Evolutionary conservation across 345 rosid species (phyloP).

Genomic region (Citrus australasica): DNA sequence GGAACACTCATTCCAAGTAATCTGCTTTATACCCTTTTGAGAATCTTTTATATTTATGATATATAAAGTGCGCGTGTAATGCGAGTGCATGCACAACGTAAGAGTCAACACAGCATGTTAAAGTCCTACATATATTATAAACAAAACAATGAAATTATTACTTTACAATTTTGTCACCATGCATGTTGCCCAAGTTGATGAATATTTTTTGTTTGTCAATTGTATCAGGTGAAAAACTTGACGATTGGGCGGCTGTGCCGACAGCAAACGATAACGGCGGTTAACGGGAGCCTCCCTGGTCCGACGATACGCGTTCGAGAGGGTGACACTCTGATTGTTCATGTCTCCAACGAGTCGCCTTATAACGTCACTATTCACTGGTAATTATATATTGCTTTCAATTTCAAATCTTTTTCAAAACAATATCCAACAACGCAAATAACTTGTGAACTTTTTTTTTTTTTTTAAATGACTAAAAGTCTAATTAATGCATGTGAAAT

Average conservation of each 20-base stretch:
- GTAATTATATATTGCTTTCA: conserved; percentile 29
- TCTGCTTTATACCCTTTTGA: background rate
- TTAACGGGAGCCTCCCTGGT: conserved; percentile 84
- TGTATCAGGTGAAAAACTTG: conserved; percentile 63
- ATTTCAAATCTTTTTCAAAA: no score
- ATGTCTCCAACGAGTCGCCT: conserved; percentile 75
- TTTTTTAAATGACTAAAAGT: no score
- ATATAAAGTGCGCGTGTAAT: background rate
- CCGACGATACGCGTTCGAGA: conserved; percentile 60
- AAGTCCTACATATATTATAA: no score
- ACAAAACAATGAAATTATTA: no score
- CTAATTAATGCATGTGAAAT: no score
- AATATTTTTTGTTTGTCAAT: background rate
- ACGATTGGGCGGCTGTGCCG: conserved; percentile 56
- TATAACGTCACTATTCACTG: conserved; percentile 85
- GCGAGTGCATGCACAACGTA: background rate
- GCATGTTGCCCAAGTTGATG: no score
- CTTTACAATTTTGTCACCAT: no score
- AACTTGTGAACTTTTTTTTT: no score
- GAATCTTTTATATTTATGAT: background rate
- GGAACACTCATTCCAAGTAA: conserved; percentile 79
- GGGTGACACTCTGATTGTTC: conserved; percentile 77
- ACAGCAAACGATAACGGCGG: conserved; percentile 56
- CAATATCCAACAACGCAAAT: background rate
- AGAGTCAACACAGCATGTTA: no score